Conservation (phyloP, 2,329 filamentous ascomycete genomes). For the Colletotrichum siamense region DNA sequence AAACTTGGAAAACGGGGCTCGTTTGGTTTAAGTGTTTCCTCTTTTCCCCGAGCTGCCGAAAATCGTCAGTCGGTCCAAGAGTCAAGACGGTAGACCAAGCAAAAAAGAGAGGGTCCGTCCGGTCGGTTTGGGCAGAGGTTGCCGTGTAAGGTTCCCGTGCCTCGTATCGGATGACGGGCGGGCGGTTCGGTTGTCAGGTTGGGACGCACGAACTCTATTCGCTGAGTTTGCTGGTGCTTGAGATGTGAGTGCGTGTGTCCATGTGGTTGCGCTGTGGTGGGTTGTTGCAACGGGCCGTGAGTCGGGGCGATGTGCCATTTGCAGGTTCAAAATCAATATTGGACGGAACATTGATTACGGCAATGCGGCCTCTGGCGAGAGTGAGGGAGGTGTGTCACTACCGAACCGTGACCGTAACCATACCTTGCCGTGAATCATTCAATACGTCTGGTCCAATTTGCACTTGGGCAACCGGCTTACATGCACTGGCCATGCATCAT, state of each 20-base stretch:
- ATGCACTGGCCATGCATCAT: neutral
- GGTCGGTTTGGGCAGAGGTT: neutral
- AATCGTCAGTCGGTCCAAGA: neutral
- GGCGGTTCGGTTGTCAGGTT: conserved; percentile 10
- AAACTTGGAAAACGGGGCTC: neutral
- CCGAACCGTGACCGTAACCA: neutral
- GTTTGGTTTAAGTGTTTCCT: neutral
- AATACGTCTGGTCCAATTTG: neutral
- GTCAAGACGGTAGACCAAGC: neutral
- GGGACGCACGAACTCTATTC: conserved; percentile 15
- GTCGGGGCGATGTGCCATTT: neutral
- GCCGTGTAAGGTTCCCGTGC: conserved; percentile 4
- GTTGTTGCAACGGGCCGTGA: neutral
- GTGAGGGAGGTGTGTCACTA: neutral
- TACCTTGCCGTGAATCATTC: neutral
- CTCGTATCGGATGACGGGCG: conserved; percentile 16
- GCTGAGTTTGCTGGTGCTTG: neutral
- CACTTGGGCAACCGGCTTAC: neutral
- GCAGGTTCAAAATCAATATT: neutral
- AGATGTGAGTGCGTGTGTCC: neutral
- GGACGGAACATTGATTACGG: neutral
- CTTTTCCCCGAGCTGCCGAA: neutral
- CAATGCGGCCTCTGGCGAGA: neutral
- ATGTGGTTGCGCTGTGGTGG: neutral
- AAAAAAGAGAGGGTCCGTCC: neutral